phyloP scores from a whole-genome alignment of 129 eudicot genomes.

The Chrysanthemum seticuspe region DNA sequence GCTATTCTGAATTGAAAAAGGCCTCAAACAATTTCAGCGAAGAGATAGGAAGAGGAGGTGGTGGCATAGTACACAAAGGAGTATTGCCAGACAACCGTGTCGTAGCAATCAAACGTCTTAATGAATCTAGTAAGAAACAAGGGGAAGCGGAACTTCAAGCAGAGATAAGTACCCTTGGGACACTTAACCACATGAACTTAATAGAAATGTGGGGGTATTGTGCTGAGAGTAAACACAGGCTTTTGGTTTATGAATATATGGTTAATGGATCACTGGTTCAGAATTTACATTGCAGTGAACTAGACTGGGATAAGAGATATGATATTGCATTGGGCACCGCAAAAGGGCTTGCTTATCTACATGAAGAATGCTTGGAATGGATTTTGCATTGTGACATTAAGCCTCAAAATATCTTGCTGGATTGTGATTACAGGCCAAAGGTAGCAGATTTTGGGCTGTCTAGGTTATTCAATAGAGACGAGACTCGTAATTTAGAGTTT shows the following conservation, averaged over 20 bases:
- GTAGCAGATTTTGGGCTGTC: constrained; percentile 41
- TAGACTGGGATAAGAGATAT: constrained; percentile 42
- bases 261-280: constrained; percentile 40
- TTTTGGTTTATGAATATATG: constrained; percentile 51
- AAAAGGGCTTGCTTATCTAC: constrained; percentile 61
- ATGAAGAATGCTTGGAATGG: constrained; percentile 70
- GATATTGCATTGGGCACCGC: constrained; percentile 57
- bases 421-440: constrained; percentile 26
- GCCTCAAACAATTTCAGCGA: constrained; percentile 38
- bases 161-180: constrained; percentile 50
- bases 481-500: constrained; percentile 10
- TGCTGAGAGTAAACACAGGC: constrained; percentile 33
- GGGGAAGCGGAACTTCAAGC: constrained; percentile 49
- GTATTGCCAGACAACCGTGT: constrained; percentile 29
- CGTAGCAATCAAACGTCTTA: constrained; percentile 44
- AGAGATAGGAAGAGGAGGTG: constrained; percentile 54
- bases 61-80: constrained; percentile 54
- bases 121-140: constrained; percentile 17
- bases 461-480: constrained; percentile 19
- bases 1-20: constrained; percentile 42
- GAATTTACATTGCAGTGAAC: constrained; percentile 17
- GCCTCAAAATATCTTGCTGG: background rate
- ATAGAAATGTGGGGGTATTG: constrained; percentile 55
- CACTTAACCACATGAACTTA: constrained; percentile 51
- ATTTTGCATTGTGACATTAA: constrained; percentile 47